A percentile compares a stretch with the other conserved stretches of the same genome.
Conservation (phyloP, 31 red algal species). For the Pterothamnion heteromorphum region DNA sequence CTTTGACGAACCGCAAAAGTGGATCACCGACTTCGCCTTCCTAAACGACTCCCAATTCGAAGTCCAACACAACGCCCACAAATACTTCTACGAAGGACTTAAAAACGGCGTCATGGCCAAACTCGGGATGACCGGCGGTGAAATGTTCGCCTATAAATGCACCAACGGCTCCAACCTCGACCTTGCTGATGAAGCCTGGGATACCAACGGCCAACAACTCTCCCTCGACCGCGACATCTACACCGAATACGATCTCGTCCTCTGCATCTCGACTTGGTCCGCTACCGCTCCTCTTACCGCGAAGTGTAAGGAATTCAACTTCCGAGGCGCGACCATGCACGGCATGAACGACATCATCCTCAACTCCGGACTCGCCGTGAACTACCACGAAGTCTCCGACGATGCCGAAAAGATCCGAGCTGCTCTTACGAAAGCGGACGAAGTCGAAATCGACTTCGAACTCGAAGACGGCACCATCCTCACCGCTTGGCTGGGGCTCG, state of each 20-base stretch:
- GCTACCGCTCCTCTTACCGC: background rate
- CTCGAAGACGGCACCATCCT: background rate
- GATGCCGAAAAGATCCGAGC: slow-evolving; percentile 20
- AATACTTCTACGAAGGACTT: background rate
- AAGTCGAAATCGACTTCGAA: background rate
- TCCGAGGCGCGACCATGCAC: slow-evolving; percentile 15
- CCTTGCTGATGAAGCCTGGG: background rate
- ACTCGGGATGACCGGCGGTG: background rate
- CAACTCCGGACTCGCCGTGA: background rate
- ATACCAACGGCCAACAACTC: background rate
- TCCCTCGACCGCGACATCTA: background rate
- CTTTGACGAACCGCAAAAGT: slow-evolving; percentile 22
- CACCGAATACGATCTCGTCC: background rate
- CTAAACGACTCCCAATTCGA: background rate
- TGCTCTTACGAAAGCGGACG: background rate
- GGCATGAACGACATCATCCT: slow-evolving; percentile 17
- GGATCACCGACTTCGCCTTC: slow-evolving; percentile 13
- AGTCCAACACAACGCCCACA: background rate
- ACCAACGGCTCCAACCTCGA: slow-evolving; percentile 12
- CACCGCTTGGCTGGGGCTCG: background rate
- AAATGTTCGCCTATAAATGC: background rate
- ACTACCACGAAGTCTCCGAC: background rate
- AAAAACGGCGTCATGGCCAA: background rate
- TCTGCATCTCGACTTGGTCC: background rate
- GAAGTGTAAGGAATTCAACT: slow-evolving; percentile 10